A percentile compares a stretch with the other conserved stretches of the same genome.
Conservation (phyloP, 1,284 basidiomycete species). For the Coriolopsis trogii region DNA sequence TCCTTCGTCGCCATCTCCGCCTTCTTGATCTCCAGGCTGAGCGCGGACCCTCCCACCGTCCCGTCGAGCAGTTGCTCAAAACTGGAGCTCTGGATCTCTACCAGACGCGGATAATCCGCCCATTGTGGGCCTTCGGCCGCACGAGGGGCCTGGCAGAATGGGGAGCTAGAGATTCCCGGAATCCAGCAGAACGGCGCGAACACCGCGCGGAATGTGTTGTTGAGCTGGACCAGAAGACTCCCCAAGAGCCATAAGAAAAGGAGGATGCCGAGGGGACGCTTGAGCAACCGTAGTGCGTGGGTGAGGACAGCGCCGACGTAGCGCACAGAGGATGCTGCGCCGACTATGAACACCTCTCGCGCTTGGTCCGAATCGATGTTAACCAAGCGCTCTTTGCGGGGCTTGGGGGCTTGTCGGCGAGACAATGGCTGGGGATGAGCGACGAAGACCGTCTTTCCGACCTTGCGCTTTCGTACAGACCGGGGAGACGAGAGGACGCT, state of each 20-base stretch:
- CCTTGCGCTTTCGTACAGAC: slow-evolving; percentile 20
- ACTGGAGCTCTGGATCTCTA: slow-evolving; percentile 58
- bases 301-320: slow-evolving; percentile 52
- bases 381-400: slow-evolving; percentile 2
- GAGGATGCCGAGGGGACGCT: slow-evolving; percentile 57
- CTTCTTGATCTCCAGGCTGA: slow-evolving; percentile 69
- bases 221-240: slow-evolving; percentile 42
- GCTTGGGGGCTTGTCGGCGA: slow-evolving; percentile 1
- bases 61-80: slow-evolving; percentile 66
- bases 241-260: slow-evolving; percentile 54
- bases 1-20: slow-evolving; percentile 76
- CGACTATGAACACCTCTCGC: slow-evolving; percentile 19
- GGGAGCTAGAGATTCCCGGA: slow-evolving; percentile 54
- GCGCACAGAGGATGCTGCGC: slow-evolving; percentile 33
- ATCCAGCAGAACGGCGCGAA: slow-evolving; percentile 62
- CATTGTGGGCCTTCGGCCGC: slow-evolving; percentile 19
- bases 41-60: slow-evolving; percentile 52
- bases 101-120: slow-evolving; percentile 63
- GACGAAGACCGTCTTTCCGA: slow-evolving; percentile 20
- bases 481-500: background rate
- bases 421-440: slow-evolving; percentile 12
- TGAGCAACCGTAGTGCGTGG: slow-evolving; percentile 50
- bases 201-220: slow-evolving; percentile 44
- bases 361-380: slow-evolving; percentile 23
- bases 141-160: slow-evolving; percentile 42